Conservation (phyloP, 371 early-diverging fungal species). For the Mortierella sp. region DNA sequence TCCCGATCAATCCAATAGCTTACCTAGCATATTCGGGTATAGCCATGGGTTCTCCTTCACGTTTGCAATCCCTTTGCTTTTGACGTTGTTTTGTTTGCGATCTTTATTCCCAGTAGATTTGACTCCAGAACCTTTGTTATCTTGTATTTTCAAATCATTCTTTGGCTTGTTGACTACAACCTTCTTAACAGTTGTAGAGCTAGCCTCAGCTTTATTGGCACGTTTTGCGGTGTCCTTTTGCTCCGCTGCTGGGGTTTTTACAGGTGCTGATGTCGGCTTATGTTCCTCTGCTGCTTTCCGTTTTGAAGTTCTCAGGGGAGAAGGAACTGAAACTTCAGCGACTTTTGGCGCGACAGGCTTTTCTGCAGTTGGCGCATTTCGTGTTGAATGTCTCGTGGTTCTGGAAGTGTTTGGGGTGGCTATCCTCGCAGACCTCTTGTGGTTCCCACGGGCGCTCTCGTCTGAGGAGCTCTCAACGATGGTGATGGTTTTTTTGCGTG, state of each 20-base stretch:
- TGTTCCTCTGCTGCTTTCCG: not conserved
- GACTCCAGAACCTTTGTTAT: not conserved
- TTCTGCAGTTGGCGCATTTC: not conserved
- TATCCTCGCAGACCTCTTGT: not conserved
- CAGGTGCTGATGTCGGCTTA: not conserved
- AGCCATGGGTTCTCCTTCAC: not conserved
- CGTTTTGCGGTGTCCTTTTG: not conserved
- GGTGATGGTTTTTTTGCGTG: not conserved
- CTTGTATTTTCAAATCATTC: not conserved
- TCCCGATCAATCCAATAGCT: not conserved
- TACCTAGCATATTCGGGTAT: constrained; percentile 27
- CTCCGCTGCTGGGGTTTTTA: not conserved
- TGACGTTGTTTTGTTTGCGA: not conserved
- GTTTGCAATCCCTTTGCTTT: not conserved
- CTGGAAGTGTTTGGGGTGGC: not conserved
- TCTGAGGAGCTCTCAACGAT: constrained; percentile 1
- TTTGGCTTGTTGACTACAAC: not conserved
- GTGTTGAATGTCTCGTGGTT: not conserved
- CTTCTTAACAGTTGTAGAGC: not conserved
- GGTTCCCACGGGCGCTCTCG: not conserved
- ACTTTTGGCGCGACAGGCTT: not conserved
- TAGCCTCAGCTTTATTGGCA: not conserved
- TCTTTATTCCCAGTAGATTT: not conserved
- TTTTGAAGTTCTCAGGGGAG: not conserved
- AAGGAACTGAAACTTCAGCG: not conserved